phyloP scores from a whole-genome alignment of 78 protist species.

The Creolimax fragrantissima region DNA sequence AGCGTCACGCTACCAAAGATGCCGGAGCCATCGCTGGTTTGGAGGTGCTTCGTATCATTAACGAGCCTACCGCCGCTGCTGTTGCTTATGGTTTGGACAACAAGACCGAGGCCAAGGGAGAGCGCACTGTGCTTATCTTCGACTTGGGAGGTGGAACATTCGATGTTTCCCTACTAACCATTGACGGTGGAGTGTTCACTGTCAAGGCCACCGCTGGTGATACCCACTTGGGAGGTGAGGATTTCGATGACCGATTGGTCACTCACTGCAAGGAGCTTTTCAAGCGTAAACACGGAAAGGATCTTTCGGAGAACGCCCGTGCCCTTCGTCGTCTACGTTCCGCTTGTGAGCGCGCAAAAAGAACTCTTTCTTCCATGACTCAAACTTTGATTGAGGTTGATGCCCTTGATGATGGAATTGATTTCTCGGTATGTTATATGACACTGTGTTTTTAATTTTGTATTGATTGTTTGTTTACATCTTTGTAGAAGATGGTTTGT shows the following conservation, averaged over 20 bases:
- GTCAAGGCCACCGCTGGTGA: conserved; percentile 88
- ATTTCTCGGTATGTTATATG: conserved; percentile 63
- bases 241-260: conserved; percentile 68
- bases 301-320: conserved; percentile 48
- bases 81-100: conserved; percentile 90
- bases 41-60: conserved; percentile 84
- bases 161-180: conserved; percentile 85
- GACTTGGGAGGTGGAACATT: conserved; percentile 67
- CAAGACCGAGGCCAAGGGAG: conserved; percentile 41
- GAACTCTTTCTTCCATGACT: conserved; percentile 35
- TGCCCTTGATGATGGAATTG: conserved; percentile 87
- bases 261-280: conserved; percentile 68
- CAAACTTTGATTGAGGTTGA: conserved; percentile 90
- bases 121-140: conserved; percentile 82
- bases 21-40: conserved; percentile 74
- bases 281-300: conserved; percentile 76
- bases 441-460: not conserved
- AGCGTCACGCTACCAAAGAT: conserved; percentile 60
- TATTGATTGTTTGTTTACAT: not conserved
- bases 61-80: conserved; percentile 97
- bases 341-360: conserved; percentile 93
- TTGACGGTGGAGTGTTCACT: conserved; percentile 91
- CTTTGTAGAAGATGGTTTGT: no score
- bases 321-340: conserved; percentile 84
- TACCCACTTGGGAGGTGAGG: conserved; percentile 31